Conservation (phyloP, 2,329 filamentous ascomycete genomes). For the Arthrinium puccinioides region DNA sequence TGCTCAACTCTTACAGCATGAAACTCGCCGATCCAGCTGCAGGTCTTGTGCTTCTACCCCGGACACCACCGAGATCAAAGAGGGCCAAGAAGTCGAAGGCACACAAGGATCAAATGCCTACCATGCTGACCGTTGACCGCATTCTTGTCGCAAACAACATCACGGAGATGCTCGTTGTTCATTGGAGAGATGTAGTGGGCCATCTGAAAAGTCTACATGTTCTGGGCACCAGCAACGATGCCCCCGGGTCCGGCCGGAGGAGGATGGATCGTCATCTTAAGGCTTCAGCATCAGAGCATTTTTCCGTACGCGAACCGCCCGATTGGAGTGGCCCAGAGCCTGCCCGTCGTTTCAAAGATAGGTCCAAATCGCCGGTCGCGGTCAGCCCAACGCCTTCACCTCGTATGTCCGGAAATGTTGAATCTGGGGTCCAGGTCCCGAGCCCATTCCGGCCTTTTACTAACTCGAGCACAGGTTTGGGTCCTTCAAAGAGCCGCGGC, state of each 20-base stretch:
- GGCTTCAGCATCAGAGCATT: conserved; percentile 35
- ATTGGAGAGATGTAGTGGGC: conserved; percentile 57
- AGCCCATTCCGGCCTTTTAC: neutral
- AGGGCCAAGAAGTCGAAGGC: conserved; percentile 24
- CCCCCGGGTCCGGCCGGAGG: conserved; percentile 5
- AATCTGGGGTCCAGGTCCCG: no score
- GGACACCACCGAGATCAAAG: conserved; percentile 35
- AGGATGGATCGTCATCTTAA: conserved; percentile 17
- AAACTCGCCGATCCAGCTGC: conserved; percentile 32
- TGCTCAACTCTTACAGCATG: conserved; percentile 44
- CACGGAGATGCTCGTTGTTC: conserved; percentile 57
- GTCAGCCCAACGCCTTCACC: conserved; percentile 23
- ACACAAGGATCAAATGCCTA: conserved; percentile 10
- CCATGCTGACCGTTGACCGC: conserved; percentile 40
- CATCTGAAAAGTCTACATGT: conserved; percentile 46
- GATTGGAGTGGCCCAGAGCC: conserved; percentile 23
- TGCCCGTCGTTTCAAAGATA: conserved; percentile 10
- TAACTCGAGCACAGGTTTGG: conserved; percentile 9
- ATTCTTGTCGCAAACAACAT: conserved; percentile 51
- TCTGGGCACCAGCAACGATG: conserved; percentile 15
- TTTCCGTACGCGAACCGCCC: conserved; percentile 27
- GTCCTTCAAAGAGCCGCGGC: conserved; percentile 3
- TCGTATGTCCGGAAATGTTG: no score
- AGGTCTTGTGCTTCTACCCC: conserved; percentile 34
- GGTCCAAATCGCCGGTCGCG: conserved; percentile 27